A percentile compares a stretch with the other conserved stretches of the same genome.
phyloP scores from a whole-genome alignment of 345 rosid species.

The Passiflora organensis region DNA sequence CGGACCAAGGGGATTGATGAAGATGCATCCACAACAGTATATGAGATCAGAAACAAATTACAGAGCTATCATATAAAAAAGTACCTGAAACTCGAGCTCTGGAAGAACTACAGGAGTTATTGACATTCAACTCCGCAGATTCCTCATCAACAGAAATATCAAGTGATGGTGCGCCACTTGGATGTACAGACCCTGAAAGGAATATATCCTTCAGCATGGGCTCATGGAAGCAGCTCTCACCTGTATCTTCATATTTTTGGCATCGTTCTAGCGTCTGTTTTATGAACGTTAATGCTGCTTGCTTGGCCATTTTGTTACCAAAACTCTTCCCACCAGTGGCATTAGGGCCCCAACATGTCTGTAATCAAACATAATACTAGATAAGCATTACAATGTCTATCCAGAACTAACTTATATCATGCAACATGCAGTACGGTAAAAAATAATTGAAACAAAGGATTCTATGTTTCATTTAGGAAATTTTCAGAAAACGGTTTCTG shows the following conservation, averaged over 20 bases:
- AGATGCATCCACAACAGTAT: background rate
- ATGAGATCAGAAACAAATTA: slow-evolving; percentile 4
- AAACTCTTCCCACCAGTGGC: slow-evolving; percentile 70
- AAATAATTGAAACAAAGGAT: slow-evolving; percentile 2
- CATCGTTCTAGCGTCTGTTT: slow-evolving; percentile 66
- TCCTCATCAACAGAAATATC: slow-evolving; percentile 46
- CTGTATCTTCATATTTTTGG: slow-evolving; percentile 69
- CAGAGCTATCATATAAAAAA: slow-evolving; percentile 11
- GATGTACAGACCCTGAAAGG: slow-evolving; percentile 38
- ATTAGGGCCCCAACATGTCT: slow-evolving; percentile 66
- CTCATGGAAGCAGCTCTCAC: slow-evolving; percentile 82
- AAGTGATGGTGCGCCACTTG: slow-evolving; percentile 28
- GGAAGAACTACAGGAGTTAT: slow-evolving; percentile 21
- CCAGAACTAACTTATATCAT: background rate
- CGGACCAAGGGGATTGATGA: background rate
- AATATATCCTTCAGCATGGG: slow-evolving; percentile 61
- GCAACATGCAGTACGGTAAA: slow-evolving; percentile 2
- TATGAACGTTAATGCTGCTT: slow-evolving; percentile 73
- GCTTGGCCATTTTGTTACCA: slow-evolving; percentile 72
- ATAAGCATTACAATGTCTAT: slow-evolving; percentile 2
- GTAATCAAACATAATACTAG: slow-evolving; percentile 12
- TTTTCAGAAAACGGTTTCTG: background rate
- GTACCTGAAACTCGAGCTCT: slow-evolving; percentile 41
- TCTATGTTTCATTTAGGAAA: background rate
- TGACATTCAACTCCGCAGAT: slow-evolving; percentile 29